Evolutionary conservation across 129 eudicot species (phyloP), one percentile per base, ranked within the genome.

Genomic region (Flaveria sonorensis): DNA sequence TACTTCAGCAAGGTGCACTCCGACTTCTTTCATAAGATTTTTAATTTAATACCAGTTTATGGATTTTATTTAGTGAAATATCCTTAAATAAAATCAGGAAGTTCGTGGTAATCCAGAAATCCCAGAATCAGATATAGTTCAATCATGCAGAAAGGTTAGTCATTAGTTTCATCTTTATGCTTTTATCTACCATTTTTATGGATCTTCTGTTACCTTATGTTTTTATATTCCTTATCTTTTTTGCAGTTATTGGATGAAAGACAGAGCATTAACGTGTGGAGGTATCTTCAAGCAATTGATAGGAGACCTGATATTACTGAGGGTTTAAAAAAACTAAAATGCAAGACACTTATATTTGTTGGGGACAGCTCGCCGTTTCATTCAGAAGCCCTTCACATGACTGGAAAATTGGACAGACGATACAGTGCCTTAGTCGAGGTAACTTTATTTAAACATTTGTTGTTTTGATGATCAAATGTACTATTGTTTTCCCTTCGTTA

Each of bases 351-450:
- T n/a, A 84, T 95, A 52, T 95, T 91, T 81, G 96, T 95, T 20
- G 99, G 99, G 13, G 96, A 89, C 53, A 74, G 83, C 75, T 91
- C 97, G 30, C 94, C 97, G 19, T 95, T 95, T 62, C 90, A 95
- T 81, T 79, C 92, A 1, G 99, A 95, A 82, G 87, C 99, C 63
- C 85, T 95, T 56, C 89, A 95, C 82, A 91, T 95, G 97, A 88
- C 87, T 16, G 88, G 90, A 45, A 89, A 92, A 70, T 82, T 95
- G 52, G 97, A 95, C 73, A 87, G 86, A 82, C 84, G 95, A 89
- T 95, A 68, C 83, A 87, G 96, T 81, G 97, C 97, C 46, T 85
- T 95, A 32, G 97, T 95, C 74, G 99, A 95, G 99, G 99, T 95
- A 66, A 84, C 72, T 45, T 63, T 62, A 16, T 12, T 26, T 16